phyloP scores from a whole-genome alignment of 371 early-diverging fungal species.

The Conidiobolus incongruus region DNA sequence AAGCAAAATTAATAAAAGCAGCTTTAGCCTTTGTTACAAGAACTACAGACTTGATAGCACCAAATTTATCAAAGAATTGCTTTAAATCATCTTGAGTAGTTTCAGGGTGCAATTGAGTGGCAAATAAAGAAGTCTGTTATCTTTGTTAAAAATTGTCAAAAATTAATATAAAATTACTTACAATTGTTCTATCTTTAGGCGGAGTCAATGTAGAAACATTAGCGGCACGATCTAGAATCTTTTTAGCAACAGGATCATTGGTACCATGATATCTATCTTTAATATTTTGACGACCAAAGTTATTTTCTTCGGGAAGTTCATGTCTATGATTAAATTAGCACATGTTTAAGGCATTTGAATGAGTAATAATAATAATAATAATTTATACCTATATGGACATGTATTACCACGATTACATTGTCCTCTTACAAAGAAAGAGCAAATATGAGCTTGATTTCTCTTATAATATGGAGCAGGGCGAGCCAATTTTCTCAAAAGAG shows the following conservation, averaged over 20 bases:
- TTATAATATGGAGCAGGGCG: constrained; percentile 79
- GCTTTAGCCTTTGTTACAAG: constrained; percentile 50
- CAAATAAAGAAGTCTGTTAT: constrained; percentile 46
- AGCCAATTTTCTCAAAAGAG: constrained; percentile 55
- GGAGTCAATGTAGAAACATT: constrained; percentile 15
- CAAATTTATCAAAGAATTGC: constrained; percentile 28
- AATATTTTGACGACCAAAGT: constrained; percentile 70
- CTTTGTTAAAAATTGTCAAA: background rate
- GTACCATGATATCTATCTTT: constrained; percentile 78
- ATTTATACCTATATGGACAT: constrained; percentile 56
- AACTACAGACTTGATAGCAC: constrained; percentile 75
- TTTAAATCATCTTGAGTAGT: constrained; percentile 44
- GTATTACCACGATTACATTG: constrained; percentile 76
- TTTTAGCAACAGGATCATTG: constrained; percentile 83
- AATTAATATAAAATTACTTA: constrained; percentile 9
- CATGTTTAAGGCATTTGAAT: no score
- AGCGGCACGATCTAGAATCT: constrained; percentile 38
- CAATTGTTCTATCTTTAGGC: constrained; percentile 44
- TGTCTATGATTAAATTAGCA: constrained; percentile 22
- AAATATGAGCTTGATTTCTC: constrained; percentile 74
- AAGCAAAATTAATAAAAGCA: constrained; percentile 74
- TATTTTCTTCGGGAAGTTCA: constrained; percentile 64
- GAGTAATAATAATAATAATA: background rate
- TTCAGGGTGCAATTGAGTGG: constrained; percentile 41
- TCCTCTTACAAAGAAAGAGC: constrained; percentile 87